Base-by-base conservation (phyloP, 148 eudicot genomes). In the Cornus kousa region DNA sequence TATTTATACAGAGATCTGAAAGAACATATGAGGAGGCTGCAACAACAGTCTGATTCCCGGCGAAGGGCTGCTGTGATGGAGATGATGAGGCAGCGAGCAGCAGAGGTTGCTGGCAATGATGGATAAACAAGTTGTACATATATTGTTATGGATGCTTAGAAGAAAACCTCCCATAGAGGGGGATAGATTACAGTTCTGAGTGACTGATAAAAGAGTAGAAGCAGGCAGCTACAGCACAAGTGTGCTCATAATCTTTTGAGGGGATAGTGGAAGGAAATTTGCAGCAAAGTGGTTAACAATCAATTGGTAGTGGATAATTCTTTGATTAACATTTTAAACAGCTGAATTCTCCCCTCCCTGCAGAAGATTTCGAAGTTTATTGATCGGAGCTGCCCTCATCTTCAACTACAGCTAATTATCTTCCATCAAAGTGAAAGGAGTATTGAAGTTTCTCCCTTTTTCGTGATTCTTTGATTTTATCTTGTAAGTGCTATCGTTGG, bases 81-180 rank as follows among this genome's bases (percentile, higher is more conserved):
- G 85, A 96, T 93, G 98, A 96, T 96, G 95, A 93, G 98, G 87
- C 99, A 93, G 79, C 89, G 98, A 73, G 94, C 92, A 8, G 95
- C 93, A 57, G 99, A 96, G 89, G 98, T 91, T 73, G 92, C 92
- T 53, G 84, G 91, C 71, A 85, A 77, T 75, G 74, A 84, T 80
- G 86, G 84, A 81, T 80, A 81, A 83, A 46, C 2, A 70, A 72
- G 67, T 40, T 77, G 68, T 81, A 59, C 48, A 60, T 76, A 70
- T 32, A 77, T 74, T n/a, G 10, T 59, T 59, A 70, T 75, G 22
- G 40, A 60, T 55, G 33, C 48, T 50, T 59, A 62, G n/a, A 66
- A 62, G 71, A 77, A 69, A 37, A 48, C 17, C 65, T 67, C 46
- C 32, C 65, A 43, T 37, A 68, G 65, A 67, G 19, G 31, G 62